These are phyloP conservation scores for Cordyceps pruinosa DNA, from an alignment of 2,329 filamentous ascomycete species.

Conservation along the genomic window DNA sequence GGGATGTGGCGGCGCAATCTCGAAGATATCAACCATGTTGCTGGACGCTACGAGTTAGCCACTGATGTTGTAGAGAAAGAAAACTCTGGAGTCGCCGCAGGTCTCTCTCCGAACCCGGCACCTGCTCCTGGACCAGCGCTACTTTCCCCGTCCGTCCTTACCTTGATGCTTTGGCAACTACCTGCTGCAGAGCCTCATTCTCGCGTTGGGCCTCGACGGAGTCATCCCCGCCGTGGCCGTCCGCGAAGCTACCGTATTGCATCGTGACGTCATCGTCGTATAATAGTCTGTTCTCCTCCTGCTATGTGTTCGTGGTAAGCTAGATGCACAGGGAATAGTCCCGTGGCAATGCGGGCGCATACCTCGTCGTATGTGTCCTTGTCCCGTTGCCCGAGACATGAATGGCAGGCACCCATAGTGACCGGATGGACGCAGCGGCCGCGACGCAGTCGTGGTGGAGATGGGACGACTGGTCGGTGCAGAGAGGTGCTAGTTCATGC, in stretches of 20 bases:
- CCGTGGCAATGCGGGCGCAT: constrained; percentile 16
- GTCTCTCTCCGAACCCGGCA: background rate
- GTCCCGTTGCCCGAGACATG: constrained; percentile 49
- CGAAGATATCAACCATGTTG: constrained; percentile 62
- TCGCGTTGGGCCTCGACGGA: constrained; percentile 57
- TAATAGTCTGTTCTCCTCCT: constrained; percentile 51
- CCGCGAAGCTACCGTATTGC: constrained; percentile 57
- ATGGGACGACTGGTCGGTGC: background rate
- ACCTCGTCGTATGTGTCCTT: constrained; percentile 51
- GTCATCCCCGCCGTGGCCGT: constrained; percentile 49
- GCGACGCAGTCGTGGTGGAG: background rate
- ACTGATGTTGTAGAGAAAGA: background rate
- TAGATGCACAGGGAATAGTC: background rate
- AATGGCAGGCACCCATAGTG: constrained; percentile 54
- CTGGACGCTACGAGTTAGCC: constrained; percentile 28
- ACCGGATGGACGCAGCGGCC: background rate
- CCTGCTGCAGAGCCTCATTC: constrained; percentile 56
- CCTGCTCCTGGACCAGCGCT: no score
- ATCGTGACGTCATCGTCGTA: constrained; percentile 54
- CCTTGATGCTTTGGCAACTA: constrained; percentile 59
- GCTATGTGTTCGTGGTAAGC: constrained; percentile 26
- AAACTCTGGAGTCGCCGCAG: background rate
- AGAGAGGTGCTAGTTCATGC: constrained; percentile 5
- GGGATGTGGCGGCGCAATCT: constrained; percentile 50
- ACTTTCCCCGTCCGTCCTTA: constrained; percentile 26